Base-by-base conservation (phyloP, 2,329 filamentous ascomycete species). In the Tothia fuscella region DNA sequence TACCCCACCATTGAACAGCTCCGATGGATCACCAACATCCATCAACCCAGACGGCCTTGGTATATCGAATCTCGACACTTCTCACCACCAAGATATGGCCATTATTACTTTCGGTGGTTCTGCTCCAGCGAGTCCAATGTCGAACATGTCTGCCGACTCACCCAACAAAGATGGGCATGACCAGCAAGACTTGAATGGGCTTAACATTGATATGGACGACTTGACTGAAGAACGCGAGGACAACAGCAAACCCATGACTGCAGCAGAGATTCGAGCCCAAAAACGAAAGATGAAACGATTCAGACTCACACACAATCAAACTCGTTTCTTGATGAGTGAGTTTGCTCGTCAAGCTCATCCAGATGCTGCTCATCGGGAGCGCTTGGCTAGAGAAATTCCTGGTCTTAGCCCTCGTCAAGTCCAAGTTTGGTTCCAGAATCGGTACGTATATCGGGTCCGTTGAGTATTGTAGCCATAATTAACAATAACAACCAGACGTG, bases 341-440 rank as follows among this genome's bases (percentile, higher is more conserved):
- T 96, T 95, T 55, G 83, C 87, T 44, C 87, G 91, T 53, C 87
- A 96, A 57, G 85, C 88, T 19, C 88, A 95, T 57, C 88, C 88
- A 6, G 88, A 96, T 63, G 88, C 88, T 30, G 83, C 84, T 35
- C 87, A 94, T 59, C 74, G 88, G 48, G 88, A 94, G 58, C 74
- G 86, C 35, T 68, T 96, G 28, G 89, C 88, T 3, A 71, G 82
- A 48, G 86, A 95, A 58, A 95, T 96, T 34, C 88, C 89, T 24
- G 89, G 88, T 1, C 65, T 96, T 37, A 94, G 84, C 53, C 85
- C 88, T 28, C 77, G 88, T 47, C 88, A 96, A 58, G 89, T 96
- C 19, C 88, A 96, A 61, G 88, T 96, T 38, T 96, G 88, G 89
- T 96, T 96, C 63, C 88, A 96, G 62, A 96, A 96, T 63, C 77